Evolutionary conservation across 805 yeast genomes (phyloP).

Genomic region (Starmerella bombi): DNA sequence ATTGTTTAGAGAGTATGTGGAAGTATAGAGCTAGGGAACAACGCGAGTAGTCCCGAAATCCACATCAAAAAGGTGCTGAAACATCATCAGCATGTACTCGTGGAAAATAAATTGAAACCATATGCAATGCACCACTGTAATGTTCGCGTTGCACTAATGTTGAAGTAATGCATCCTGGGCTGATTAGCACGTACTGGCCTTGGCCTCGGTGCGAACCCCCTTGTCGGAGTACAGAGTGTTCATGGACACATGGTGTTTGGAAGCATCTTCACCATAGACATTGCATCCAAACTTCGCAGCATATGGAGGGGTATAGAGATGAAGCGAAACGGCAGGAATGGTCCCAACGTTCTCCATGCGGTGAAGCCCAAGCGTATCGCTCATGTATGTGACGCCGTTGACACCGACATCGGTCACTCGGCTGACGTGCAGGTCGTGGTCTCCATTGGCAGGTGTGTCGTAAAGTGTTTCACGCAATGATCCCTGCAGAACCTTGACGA

Average conservation of each 20-base stretch:
- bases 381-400: constrained; percentile 46
- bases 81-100: too few relatives aligned
- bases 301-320: constrained; percentile 65
- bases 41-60: too few relatives aligned
- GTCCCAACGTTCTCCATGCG: constrained; percentile 40
- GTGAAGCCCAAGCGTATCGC: constrained; percentile 55
- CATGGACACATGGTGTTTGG: constrained; percentile 43
- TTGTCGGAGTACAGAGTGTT: constrained; percentile 49
- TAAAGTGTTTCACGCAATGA: constrained; percentile 44
- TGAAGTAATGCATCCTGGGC: too few relatives aligned
- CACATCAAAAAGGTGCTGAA: too few relatives aligned
- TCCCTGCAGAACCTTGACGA: constrained; percentile 57
- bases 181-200: constrained; percentile 6
- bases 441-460: constrained; percentile 33
- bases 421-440: constrained; percentile 20
- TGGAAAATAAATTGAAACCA: too few relatives aligned
- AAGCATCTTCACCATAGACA: constrained; percentile 36
- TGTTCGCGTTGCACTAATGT: too few relatives aligned
- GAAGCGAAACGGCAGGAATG: constrained; percentile 46
- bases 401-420: constrained; percentile 23
- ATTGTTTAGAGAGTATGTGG: too few relatives aligned
- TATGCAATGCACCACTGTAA: too few relatives aligned
- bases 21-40: too few relatives aligned
- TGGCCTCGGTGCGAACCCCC: constrained; percentile 29
- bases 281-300: constrained; percentile 41